Conservation (phyloP, 805 yeast genomes). For the Ogataea paradorogensis region DNA sequence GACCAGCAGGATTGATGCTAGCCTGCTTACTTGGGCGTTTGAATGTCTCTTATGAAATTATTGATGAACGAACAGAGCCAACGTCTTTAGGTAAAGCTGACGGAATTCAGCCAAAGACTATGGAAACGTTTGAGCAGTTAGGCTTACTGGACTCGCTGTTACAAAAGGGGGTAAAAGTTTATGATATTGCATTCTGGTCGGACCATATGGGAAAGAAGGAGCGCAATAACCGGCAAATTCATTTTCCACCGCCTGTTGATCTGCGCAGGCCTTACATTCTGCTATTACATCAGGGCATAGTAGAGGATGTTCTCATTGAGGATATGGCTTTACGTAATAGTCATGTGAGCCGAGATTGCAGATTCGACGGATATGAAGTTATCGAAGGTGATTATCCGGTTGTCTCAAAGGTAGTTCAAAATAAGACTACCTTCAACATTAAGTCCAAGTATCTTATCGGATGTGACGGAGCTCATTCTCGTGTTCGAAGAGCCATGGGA, state of each 20-base stretch:
- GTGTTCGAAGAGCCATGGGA: slow-evolving; percentile 31
- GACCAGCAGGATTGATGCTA: slow-evolving; percentile 38
- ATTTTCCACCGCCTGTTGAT: slow-evolving; percentile 10
- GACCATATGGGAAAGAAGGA: slow-evolving; percentile 16
- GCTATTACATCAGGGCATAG: slow-evolving; percentile 16
- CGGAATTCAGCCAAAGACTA: slow-evolving; percentile 33
- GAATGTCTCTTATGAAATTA: slow-evolving; percentile 28
- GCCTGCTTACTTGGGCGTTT: slow-evolving; percentile 28
- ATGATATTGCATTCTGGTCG: slow-evolving; percentile 26
- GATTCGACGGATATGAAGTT: slow-evolving; percentile 2
- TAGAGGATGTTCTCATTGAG: slow-evolving; percentile 31
- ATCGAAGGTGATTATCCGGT: background rate
- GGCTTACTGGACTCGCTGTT: slow-evolving; percentile 7
- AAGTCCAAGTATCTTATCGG: slow-evolving; percentile 34
- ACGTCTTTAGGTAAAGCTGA: slow-evolving; percentile 36
- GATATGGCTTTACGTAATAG: slow-evolving; percentile 42
- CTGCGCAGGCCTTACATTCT: slow-evolving; percentile 15
- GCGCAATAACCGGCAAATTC: slow-evolving; percentile 8
- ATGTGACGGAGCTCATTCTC: slow-evolving; percentile 34
- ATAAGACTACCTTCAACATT: slow-evolving; percentile 14
- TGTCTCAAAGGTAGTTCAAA: background rate
- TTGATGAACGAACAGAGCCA: slow-evolving; percentile 31
- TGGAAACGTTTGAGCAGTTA: slow-evolving; percentile 29
- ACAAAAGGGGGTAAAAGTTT: slow-evolving; percentile 25
- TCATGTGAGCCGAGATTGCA: slow-evolving; percentile 11